Base-by-base conservation (phyloP, 1,139 yeast genomes). In the Maudiozyma humilis region DNA sequence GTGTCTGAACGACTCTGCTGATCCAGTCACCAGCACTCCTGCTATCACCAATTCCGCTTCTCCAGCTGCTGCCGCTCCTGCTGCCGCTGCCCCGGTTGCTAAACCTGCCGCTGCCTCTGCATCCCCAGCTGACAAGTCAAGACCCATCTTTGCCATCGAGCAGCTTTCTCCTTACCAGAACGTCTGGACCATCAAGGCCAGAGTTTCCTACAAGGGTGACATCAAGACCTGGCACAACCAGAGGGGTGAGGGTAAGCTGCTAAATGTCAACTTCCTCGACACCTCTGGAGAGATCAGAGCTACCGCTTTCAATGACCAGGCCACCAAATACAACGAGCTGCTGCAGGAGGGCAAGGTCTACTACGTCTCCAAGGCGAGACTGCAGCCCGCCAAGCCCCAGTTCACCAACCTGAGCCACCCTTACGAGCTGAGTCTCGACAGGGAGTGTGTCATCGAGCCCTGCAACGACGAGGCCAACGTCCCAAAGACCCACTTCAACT, bases 211-310 rank as follows among this genome's bases (percentile, higher is more conserved):
- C 64, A 91, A 91, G 64, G 80, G 94, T 44, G 96, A 88, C 50
- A 73, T 91, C 55, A 82, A 88, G 65, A 82, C 84, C 35, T 93
- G 93, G 91, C 76, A 85, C 43, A 88, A 88, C 57, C 80, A 79
- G 46, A 75, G 81, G 56, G 95, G 96, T 48, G 88, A 83, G 52
- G 98, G 98, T 44, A 85, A 86, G 63, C 73, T 93, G 48, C 87
- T 93, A 69, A 83, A 83, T 55, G 87, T 87, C 35, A 86, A 88
- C 54, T 78, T 93, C 52, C 69, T 89, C 51, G 99, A 93, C 62
- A 95, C 93, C 62, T 83, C 96, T 5, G 96, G 94, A 57, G 98
- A 91, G 68, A 93, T 93, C 56, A 77, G 94, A 57, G 97, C 95
- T 14, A 88, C 97, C 7, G 96, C 94, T 3, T 93, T 93, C 66